These are phyloP conservation scores for Murraya paniculata DNA, from an alignment of 345 rosid species.

Conservation along the genomic window DNA sequence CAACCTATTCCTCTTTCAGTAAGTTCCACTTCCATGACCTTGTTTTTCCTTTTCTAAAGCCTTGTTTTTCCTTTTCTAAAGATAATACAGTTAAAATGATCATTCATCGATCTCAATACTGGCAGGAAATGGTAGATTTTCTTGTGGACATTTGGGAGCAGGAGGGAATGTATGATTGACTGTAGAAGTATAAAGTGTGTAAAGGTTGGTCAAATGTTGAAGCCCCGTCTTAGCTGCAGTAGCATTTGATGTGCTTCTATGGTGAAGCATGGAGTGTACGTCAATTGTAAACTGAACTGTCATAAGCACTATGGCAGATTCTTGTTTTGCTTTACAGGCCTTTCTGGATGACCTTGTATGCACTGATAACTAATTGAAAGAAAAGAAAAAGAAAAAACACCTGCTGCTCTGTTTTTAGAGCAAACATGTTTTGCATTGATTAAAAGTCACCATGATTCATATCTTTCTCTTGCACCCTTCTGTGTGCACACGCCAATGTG, in stretches of 20 bases:
- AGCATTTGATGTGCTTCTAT: slow-evolving; percentile 8
- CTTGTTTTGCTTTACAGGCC: slow-evolving; percentile 10
- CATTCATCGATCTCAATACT: neutral
- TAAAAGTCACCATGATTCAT: neutral
- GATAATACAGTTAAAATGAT: neutral
- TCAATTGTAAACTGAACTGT: slow-evolving; percentile 13
- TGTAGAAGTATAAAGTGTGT: slow-evolving; percentile 12
- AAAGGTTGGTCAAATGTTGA: slow-evolving; percentile 24
- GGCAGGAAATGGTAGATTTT: slow-evolving; percentile 94
- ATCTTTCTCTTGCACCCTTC: neutral
- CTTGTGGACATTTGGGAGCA: slow-evolving; percentile 92
- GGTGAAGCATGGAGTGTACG: slow-evolving; percentile 2
- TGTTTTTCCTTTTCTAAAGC: too few relatives aligned
- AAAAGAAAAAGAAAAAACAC: neutral
- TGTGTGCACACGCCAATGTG: too few relatives aligned
- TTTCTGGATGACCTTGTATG: slow-evolving; percentile 5
- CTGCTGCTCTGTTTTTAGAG: neutral
- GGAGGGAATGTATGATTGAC: slow-evolving; percentile 81
- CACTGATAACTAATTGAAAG: neutral
- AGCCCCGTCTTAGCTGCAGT: slow-evolving; percentile 6
- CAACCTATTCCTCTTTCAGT: slow-evolving; percentile 79
- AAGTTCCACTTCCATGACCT: slow-evolving; percentile 22
- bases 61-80: rapidly evolving
- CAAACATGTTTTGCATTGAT: neutral
- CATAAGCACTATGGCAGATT: slow-evolving; percentile 8